Conservation (phyloP, 495 filamentous ascomycete genomes). For the Podospora tetraspora region DNA sequence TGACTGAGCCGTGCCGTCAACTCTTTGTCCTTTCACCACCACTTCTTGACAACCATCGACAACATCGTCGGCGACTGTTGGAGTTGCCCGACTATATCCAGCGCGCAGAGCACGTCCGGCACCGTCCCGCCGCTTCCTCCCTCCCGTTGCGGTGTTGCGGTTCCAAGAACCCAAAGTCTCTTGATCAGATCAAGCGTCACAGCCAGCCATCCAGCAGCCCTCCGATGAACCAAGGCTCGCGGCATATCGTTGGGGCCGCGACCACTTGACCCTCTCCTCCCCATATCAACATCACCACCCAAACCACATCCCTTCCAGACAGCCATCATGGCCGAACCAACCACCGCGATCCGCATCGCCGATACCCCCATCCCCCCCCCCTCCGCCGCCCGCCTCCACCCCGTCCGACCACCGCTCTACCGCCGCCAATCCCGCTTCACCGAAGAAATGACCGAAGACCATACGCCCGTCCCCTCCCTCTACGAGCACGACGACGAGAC, state of each 20-base stretch:
- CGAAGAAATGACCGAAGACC: constrained; percentile 26
- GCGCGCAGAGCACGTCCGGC: not conserved
- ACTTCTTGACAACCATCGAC: not conserved
- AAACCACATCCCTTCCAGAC: no score
- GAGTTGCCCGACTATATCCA: not conserved
- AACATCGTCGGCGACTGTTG: not conserved
- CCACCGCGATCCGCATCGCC: not conserved
- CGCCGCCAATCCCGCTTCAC: constrained; percentile 29
- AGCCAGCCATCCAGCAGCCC: not conserved
- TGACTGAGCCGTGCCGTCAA: not conserved
- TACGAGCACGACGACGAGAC: constrained; percentile 13
- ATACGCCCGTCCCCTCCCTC: constrained; percentile 23
- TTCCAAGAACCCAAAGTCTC: not conserved
- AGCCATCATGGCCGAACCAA: not conserved
- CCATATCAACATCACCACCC: not conserved
- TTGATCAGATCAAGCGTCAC: not conserved
- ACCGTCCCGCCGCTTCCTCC: not conserved
- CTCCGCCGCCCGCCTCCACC: not conserved
- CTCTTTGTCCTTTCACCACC: not conserved
- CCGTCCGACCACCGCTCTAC: constrained; percentile 12
- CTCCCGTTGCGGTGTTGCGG: not conserved
- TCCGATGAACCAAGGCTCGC: not conserved
- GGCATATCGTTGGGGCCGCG: not conserved
- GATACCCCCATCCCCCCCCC: not conserved
- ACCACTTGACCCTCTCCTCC: not conserved